A percentile compares a stretch with the other conserved stretches of the same genome.
Evolutionary conservation across 139 green algal species (phyloP).

Genomic region (Coelastrella sp.): DNA sequence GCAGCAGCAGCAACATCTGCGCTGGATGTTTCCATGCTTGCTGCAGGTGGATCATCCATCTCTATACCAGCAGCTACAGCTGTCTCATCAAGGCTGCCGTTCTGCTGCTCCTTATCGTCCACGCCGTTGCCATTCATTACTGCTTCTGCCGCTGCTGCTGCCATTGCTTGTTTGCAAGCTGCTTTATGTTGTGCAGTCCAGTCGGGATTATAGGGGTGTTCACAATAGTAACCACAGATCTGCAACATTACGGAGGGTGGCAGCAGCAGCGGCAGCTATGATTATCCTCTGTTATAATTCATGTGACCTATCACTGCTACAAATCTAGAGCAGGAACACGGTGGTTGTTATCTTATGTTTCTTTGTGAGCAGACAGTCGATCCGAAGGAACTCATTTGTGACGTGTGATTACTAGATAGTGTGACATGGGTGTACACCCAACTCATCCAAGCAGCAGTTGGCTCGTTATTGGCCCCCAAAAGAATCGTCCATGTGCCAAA

Average conservation of each 20-base stretch:
- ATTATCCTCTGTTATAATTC: not conserved
- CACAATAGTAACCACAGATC: slow-evolving; percentile 54
- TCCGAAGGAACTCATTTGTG: too few relatives aligned
- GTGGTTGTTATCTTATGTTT: too few relatives aligned
- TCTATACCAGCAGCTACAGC: not conserved
- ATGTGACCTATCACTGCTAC: not conserved
- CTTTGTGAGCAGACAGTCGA: too few relatives aligned
- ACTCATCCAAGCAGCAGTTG: too few relatives aligned
- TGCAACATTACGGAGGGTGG: slow-evolving; percentile 38
- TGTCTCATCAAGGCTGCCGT: not conserved
- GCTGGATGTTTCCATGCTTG: not conserved
- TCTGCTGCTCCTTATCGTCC: not conserved
- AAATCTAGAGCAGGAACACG: not conserved
- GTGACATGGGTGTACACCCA: too few relatives aligned
- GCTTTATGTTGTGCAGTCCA: slow-evolving; percentile 38
- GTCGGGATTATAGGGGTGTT: slow-evolving; percentile 73
- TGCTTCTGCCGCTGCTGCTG: slow-evolving; percentile 17
- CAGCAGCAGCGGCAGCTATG: not conserved
- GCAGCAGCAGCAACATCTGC: not conserved
- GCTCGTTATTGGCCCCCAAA: too few relatives aligned
- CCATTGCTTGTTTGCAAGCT: slow-evolving; percentile 2
- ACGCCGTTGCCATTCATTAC: not conserved
- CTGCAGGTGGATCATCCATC: not conserved
- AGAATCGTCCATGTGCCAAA: too few relatives aligned
- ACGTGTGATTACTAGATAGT: too few relatives aligned